Base-by-base conservation (phyloP, 164 flowering plant genomes). In the Taxillus chinensis region DNA sequence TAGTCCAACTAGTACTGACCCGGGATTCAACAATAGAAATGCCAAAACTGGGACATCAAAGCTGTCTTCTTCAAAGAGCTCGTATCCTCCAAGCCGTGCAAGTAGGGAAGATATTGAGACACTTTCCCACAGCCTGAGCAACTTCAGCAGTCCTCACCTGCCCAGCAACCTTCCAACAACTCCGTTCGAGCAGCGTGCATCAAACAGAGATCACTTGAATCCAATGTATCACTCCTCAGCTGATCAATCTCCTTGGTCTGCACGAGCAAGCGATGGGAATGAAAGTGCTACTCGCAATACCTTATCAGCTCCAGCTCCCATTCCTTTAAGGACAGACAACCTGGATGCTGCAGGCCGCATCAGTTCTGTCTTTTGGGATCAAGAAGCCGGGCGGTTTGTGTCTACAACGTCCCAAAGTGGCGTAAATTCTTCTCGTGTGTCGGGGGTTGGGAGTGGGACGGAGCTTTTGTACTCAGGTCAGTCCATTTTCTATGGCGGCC, bases 401-500 rank as follows among this genome's bases (percentile, higher is more conserved):
- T 84, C 97, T 11, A 57, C 84, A 5, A 62, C 78, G 27, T 58
- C 87, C 45, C 70, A 27, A 59, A 59, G 49, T 58, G 70, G 43
- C 11, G 84, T 69, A 9, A 41, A 71, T 51, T 70, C 86, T 39
- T 73, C 82, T 14, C 78, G 70, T 65, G 74, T 43, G 53, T 58
- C 78, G 15, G 81, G 82, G 27, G 27, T 0, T 27, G 27, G 27
- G 27, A 27, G 27, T 27, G 27, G 27, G 62, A 59, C 85, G 10
- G 95, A 87, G 78, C 84, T 92, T 16, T 55, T 75, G 12, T 87
- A 84, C 75, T 77, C 87, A 3, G 95, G 89, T 49, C 95, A 86
- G 48, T 87, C 96, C 15, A 90, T 92, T 62, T 90, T 90, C 75
- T 92, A 81, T 61, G 93, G 92, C 7, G 95, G 96, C 12, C 96